These are phyloP conservation scores for Termitomyces sp. DNA, from an alignment of 768 basidiomycete genomes.

Conservation along the genomic window DNA sequence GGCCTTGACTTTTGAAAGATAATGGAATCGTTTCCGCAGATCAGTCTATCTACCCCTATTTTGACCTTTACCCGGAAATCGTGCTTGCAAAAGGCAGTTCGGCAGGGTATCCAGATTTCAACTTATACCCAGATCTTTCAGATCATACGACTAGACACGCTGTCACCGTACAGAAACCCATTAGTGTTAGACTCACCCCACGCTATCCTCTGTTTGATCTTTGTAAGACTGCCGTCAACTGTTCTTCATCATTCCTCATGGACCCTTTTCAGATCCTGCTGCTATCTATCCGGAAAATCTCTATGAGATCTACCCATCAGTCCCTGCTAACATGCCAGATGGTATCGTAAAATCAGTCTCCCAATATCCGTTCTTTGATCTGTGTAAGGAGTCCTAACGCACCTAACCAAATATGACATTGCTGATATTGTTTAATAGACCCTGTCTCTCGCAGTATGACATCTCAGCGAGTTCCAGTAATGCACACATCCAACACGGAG, in stretches of 20 bases:
- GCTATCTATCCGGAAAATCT: slow-evolving; percentile 36
- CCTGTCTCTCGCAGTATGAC: slow-evolving; percentile 4
- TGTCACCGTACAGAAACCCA: background rate
- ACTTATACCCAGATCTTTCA: background rate
- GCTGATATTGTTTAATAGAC: slow-evolving; percentile 6
- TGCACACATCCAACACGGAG: background rate
- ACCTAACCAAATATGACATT: background rate
- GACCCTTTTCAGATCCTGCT: slow-evolving; percentile 10
- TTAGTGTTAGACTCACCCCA: slow-evolving; percentile 3
- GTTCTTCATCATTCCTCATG: background rate
- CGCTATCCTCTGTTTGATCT: slow-evolving; percentile 29
- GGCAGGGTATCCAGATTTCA: background rate
- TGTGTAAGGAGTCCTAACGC: slow-evolving; percentile 9
- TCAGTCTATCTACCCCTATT: slow-evolving; percentile 30
- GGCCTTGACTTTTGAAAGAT: background rate
- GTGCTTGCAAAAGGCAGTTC: background rate
- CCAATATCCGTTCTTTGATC: slow-evolving; percentile 14
- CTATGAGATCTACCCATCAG: slow-evolving; percentile 30
- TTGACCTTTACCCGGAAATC: slow-evolving; percentile 16
- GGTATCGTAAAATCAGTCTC: background rate
- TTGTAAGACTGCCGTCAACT: slow-evolving; percentile 21
- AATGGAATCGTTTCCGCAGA: slow-evolving; percentile 21
- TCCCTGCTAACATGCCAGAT: background rate
- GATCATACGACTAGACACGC: background rate
- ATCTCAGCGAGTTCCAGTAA: background rate